Conservation (phyloP, 305 asterid species). For the Striga hermonthica region DNA sequence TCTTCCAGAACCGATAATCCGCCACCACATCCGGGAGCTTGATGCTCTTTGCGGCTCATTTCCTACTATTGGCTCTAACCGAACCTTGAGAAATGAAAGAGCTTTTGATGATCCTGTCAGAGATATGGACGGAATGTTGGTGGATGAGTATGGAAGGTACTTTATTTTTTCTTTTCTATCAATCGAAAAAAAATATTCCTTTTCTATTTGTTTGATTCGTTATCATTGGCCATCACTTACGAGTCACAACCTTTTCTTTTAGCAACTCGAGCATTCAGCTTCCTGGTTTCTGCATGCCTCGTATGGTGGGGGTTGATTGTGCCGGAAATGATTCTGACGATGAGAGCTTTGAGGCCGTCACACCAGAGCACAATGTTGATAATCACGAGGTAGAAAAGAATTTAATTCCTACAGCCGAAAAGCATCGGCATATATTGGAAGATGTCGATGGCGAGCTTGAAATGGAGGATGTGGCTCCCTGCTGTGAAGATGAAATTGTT, state of each 20-base stretch:
- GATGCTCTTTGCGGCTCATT: constrained; percentile 61
- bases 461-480: constrained; percentile 96
- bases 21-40: constrained; percentile 80
- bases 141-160: constrained; percentile 97
- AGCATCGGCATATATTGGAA: constrained; percentile 75
- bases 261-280: constrained; percentile 94
- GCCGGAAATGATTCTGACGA: constrained; percentile 76
- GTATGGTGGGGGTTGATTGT: constrained; percentile 74
- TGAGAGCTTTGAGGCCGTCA: constrained; percentile 86
- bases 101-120: constrained; percentile 91
- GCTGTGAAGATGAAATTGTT: constrained; percentile 47
- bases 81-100: constrained; percentile 59
- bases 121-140: constrained; percentile 92
- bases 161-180: constrained; percentile 13
- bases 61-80: constrained; percentile 31
- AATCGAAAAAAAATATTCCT: background rate
- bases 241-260: constrained; percentile 31
- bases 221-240: constrained; percentile 22
- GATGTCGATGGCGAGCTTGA: constrained; percentile 97
- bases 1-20: constrained; percentile 78
- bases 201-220: constrained; percentile 2
- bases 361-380: constrained; percentile 70
- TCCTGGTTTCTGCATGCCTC: constrained; percentile 88
- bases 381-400: constrained; percentile 40
- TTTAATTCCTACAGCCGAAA: constrained; percentile 43